Evolutionary conservation across 768 basidiomycete species (phyloP), one percentile per base, ranked within the genome.

Genomic region (Boletus rex-veris): DNA sequence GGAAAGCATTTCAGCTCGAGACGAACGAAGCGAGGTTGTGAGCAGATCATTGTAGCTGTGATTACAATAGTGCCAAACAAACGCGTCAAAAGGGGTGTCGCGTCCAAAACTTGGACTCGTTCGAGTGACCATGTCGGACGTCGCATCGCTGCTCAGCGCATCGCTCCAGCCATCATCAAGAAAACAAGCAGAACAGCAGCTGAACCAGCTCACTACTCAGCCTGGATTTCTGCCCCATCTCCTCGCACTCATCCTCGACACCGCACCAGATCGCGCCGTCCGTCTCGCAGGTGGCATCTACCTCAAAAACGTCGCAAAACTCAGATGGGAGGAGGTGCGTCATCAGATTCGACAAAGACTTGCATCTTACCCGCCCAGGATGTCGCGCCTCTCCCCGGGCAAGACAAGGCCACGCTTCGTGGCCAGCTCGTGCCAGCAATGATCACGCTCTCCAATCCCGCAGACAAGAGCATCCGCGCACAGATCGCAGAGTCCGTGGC

Each of bases 401-500:
- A 77, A 39, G 93, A 96, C 76, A 91, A 93, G 64, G 74, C 74
- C 6, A 67, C 82, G 0, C 75, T 98, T 54, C 85, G 90, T 61
- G 70, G 79, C 2, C 83, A 88, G 61, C 81, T 99, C 43, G 86
- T 99, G 1, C 88, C 91, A 4, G 86, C 93, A 38, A 98, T 99
- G 96, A 84, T 98, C 55, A 70, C 83, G 19, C 78, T 98, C 33
- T 90, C 93, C 0, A 76, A 76, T 54, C 80, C 89, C 7, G 72
- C 81, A 36, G 88, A 92, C 70, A 90, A 88, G 64, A 57, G 77
- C 4, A 77, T 90, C 51, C 82, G 90, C 7, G 83, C 86, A 2
- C 94, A 98, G 72, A 81, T 98, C 33, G 95, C 93, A 15, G 95
- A 99, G 73, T 83, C 93, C 10, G 88, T 98, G 31, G 86, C 94